These are phyloP conservation scores for Fusarium virguliforme DNA, from an alignment of 2,329 filamentous ascomycete species.

Conservation along the genomic window DNA sequence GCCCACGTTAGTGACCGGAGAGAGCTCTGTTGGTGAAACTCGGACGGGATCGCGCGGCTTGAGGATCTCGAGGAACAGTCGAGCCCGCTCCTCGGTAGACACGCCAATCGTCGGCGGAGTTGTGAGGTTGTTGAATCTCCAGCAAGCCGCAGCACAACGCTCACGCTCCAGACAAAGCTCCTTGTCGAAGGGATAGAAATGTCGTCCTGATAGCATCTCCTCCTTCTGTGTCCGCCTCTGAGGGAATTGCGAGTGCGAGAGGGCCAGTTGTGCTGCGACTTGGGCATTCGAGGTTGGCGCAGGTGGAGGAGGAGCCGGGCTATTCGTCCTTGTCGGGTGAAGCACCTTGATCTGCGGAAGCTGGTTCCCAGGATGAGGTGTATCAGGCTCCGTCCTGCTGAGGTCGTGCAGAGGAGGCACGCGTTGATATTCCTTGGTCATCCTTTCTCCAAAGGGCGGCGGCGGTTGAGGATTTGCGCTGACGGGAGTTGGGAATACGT, in stretches of 20 bases:
- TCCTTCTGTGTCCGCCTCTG: slow-evolving; percentile 80
- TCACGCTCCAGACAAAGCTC: slow-evolving; percentile 88
- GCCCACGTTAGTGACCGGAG: slow-evolving; percentile 69
- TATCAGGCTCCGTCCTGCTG: slow-evolving; percentile 70
- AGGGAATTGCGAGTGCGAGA: slow-evolving; percentile 70
- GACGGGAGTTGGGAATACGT: slow-evolving; percentile 74
- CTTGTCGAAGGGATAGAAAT: slow-evolving; percentile 85
- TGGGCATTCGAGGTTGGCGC: slow-evolving; percentile 64
- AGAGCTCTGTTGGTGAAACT: slow-evolving; percentile 69
- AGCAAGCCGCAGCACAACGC: slow-evolving; percentile 84
- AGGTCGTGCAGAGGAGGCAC: slow-evolving; percentile 74
- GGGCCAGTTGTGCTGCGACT: slow-evolving; percentile 72
- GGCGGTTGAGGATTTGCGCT: slow-evolving; percentile 68
- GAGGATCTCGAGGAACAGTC: slow-evolving; percentile 81
- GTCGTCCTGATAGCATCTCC: slow-evolving; percentile 86
- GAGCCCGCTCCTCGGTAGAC: slow-evolving; percentile 76
- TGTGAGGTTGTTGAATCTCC: slow-evolving; percentile 85
- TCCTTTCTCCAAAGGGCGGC: slow-evolving; percentile 64
- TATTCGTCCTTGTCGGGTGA: slow-evolving; percentile 67
- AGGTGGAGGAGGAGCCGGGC: slow-evolving; percentile 60
- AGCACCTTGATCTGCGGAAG: slow-evolving; percentile 73
- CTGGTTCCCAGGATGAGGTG: slow-evolving; percentile 65
- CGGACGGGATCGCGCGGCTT: slow-evolving; percentile 73
- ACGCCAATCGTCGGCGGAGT: slow-evolving; percentile 82
- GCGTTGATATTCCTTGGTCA: slow-evolving; percentile 73